Percentiles rank a stretch among this genome's conserved stretches.
Conservation (phyloP, 805 yeast genomes). For the Clavispora asparagi region DNA sequence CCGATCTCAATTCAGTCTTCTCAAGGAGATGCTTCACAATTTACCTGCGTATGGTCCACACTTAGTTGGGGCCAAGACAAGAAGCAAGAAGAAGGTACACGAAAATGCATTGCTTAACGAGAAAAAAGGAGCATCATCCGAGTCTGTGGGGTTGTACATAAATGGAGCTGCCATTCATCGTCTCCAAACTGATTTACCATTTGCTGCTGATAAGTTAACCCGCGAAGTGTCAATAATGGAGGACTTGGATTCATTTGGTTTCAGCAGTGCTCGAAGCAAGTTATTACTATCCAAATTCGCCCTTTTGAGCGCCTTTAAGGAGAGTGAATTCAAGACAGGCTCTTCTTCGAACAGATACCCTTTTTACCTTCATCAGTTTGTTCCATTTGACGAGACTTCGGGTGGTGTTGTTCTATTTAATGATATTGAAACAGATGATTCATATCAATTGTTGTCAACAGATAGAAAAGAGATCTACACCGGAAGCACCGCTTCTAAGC, state of each 20-base stretch:
- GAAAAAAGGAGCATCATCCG: conserved; percentile 32
- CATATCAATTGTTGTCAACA: conserved; percentile 42
- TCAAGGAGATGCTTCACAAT: conserved; percentile 5
- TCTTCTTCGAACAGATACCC: conserved; percentile 31
- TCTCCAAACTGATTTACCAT: conserved; percentile 38
- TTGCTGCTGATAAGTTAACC: conserved; percentile 35
- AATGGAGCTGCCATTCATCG: conserved; percentile 64
- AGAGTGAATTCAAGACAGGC: conserved; percentile 31
- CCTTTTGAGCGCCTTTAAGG: conserved; percentile 34
- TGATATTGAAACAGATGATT: conserved; percentile 61
- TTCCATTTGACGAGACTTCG: conserved; percentile 8
- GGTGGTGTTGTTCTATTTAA: conserved; percentile 65
- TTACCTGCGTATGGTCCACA: conserved; percentile 11
- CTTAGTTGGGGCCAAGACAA: conserved; percentile 1
- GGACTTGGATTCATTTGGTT: conserved; percentile 24
- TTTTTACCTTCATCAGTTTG: conserved; percentile 23
- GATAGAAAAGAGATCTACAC: conserved; percentile 44
- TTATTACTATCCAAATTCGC: conserved; percentile 33
- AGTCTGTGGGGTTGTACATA: conserved; percentile 50
- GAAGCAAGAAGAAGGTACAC: conserved; percentile 7
- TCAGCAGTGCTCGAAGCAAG: conserved; percentile 27
- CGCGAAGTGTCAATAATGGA: conserved; percentile 20
- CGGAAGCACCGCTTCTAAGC: conserved; percentile 8
- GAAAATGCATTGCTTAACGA: conserved; percentile 25
- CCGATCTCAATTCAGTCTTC: neutral